Evolutionary conservation across 257 asterid species (phyloP), one percentile per base, ranked within the genome.

Genomic region (Petrea volubilis): DNA sequence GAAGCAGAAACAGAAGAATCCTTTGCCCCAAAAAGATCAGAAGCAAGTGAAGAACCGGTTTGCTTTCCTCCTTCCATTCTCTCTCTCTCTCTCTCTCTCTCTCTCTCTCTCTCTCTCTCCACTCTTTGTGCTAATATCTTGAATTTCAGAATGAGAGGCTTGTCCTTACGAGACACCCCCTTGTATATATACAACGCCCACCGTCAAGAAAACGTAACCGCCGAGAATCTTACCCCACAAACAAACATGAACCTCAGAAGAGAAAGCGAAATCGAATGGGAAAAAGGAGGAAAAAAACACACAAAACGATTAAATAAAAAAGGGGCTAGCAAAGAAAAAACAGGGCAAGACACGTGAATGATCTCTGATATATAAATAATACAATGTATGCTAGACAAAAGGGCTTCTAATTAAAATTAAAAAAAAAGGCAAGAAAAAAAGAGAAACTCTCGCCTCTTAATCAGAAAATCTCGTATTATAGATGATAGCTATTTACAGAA

Each of bases 11-110:
- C 38, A 36, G 86, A 67, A 53, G 85, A 57, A 13, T 86, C 88
- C 68, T 87, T 88, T 0, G 86, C 88, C 72, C 97, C 98, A 53
- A 93, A 93, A 79, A 90, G 97, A 77, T 90, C 97, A 90, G 96
- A 63, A 74, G 95, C 81, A 46, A 93, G 84, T 41, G 98, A 86
- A 73, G 96, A 86, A 25, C 86, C 85, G 3, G 91, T 72, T 80
- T 82, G 79, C 70, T 86, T 90, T 65, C 73, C 80, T 55, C 88
- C 91, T 69, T 84, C 98, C 97, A 89, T 89, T 58, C 46, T 47
- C 67, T 34, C 73, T 73, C 61, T 68, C 41, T 61, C 34, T 53
- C 50, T 60, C 5, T 67, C 14, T 36, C 9, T 31, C 18, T 63
- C 60, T 58, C 46, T 47, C 67, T 34, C 73, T 73, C 61, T 68